Conservation (phyloP, 2,329 filamentous ascomycete genomes). For the Botrytis squamosa region DNA sequence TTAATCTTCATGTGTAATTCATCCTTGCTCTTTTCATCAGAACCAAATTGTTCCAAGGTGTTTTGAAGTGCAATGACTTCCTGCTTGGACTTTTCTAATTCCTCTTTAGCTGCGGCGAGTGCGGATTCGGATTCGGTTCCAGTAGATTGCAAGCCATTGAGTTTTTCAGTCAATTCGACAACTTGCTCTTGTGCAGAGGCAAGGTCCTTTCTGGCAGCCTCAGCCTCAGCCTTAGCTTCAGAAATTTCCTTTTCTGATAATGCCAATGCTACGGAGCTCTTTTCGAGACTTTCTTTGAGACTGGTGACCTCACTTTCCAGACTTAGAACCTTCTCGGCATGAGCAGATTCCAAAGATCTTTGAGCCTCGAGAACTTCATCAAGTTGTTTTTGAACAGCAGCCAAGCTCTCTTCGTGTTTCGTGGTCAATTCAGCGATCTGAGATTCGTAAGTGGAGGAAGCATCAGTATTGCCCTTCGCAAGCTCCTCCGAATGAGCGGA, state of each 20-base stretch:
- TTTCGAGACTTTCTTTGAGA: slow-evolving; percentile 49
- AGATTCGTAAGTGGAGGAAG: slow-evolving; percentile 48
- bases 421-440: slow-evolving; percentile 51
- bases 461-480: slow-evolving; percentile 47
- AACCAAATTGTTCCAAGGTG: slow-evolving; percentile 49
- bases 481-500: slow-evolving; percentile 52
- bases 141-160: slow-evolving; percentile 46
- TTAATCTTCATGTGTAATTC: slow-evolving; percentile 35
- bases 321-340: slow-evolving; percentile 46
- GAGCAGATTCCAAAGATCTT: slow-evolving; percentile 46
- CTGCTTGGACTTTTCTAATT: slow-evolving; percentile 42
- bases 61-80: slow-evolving; percentile 50
- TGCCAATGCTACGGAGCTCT: slow-evolving; percentile 26
- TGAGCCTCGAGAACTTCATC: slow-evolving; percentile 52
- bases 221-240: slow-evolving; percentile 50
- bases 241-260: slow-evolving; percentile 44
- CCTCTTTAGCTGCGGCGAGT: slow-evolving; percentile 42
- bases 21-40: slow-evolving; percentile 42
- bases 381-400: slow-evolving; percentile 55
- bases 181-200: slow-evolving; percentile 42
- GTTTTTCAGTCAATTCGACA: slow-evolving; percentile 27
- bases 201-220: slow-evolving; percentile 44
- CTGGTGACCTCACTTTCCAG: slow-evolving; percentile 47
- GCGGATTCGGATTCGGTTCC: slow-evolving; percentile 45
- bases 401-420: slow-evolving; percentile 49